phyloP scores from a whole-genome alignment of 2,329 filamentous ascomycete genomes.

The Colletotrichum nymphaeae region DNA sequence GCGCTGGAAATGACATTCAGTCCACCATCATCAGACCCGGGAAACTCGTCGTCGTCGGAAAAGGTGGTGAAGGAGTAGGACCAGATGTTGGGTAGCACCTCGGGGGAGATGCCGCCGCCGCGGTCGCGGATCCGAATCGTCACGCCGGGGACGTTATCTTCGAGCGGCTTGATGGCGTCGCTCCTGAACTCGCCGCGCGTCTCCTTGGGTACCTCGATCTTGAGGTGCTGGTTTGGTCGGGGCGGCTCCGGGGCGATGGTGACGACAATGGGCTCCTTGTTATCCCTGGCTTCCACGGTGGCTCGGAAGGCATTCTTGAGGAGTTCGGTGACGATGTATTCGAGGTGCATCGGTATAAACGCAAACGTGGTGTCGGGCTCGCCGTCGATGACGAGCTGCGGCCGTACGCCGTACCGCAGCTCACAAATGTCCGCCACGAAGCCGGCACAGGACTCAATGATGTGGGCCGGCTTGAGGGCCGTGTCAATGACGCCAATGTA shows the following conservation, averaged over 20 bases:
- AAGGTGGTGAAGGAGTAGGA: conserved; percentile 98
- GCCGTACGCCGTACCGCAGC: conserved; percentile 91
- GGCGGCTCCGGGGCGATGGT: conserved; percentile 83
- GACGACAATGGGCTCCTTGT: conserved; percentile 85
- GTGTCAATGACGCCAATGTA: conserved; percentile 98
- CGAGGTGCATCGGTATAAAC: conserved; percentile 93
- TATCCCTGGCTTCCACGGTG: conserved; percentile 85
- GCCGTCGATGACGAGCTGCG: conserved; percentile 83
- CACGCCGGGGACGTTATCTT: conserved; percentile 81
- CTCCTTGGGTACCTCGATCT: conserved; percentile 49
- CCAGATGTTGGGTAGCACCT: conserved; percentile 89
- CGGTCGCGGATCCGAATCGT: conserved; percentile 96
- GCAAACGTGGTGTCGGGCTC: conserved; percentile 90
- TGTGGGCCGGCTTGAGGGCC: conserved; percentile 81
- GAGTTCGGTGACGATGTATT: conserved; percentile 97
- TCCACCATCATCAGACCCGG: conserved; percentile 69
- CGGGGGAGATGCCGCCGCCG: conserved; percentile 91
- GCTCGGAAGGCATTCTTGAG: conserved; percentile 97
- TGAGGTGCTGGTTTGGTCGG: conserved; percentile 45
- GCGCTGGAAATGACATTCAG: conserved; percentile 80
- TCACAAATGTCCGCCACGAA: conserved; percentile 98
- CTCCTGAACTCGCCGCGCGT: conserved; percentile 54
- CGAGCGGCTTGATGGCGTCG: conserved; percentile 66
- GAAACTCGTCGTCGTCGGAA: conserved; percentile 66
- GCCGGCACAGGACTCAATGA: conserved; percentile 85